Percentiles rank a stretch among this genome's conserved stretches.
Conservation (phyloP, 2,329 filamentous ascomycete species). For the Magnaporthiopsis poae region DNA sequence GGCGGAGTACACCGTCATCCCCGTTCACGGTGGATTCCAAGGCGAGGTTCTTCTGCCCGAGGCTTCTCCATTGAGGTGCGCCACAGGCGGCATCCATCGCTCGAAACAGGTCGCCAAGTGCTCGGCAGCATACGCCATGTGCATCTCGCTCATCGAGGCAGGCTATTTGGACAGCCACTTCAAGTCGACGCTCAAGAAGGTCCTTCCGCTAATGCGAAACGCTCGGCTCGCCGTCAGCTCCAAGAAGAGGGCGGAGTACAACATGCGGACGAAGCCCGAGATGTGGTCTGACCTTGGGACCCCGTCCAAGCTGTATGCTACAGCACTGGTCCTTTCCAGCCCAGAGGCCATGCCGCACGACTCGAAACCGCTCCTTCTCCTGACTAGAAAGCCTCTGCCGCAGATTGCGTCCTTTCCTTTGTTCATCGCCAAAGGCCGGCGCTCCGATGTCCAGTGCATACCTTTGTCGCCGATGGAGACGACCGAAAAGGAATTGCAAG, state of each 20-base stretch:
- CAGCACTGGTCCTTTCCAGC: constrained; percentile 47
- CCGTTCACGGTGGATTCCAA: constrained; percentile 49
- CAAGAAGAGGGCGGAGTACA: constrained; percentile 64
- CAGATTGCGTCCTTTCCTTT: constrained; percentile 58
- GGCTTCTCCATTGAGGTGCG: constrained; percentile 58
- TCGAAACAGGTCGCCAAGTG: constrained; percentile 75
- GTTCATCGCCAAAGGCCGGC: constrained; percentile 56
- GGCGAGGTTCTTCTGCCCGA: constrained; percentile 74
- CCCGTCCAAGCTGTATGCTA: constrained; percentile 49
- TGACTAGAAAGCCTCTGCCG: constrained; percentile 60
- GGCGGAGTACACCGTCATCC: constrained; percentile 52
- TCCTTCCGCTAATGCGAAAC: constrained; percentile 74
- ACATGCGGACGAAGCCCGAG: constrained; percentile 68
- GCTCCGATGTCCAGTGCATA: constrained; percentile 46
- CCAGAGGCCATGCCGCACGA: constrained; percentile 46
- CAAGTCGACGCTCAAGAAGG: constrained; percentile 61
- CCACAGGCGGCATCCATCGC: constrained; percentile 50
- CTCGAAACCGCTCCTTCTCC: constrained; percentile 56
- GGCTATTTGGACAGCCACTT: constrained; percentile 65
- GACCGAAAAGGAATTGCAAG: constrained; percentile 33
- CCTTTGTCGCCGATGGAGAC: constrained; percentile 37
- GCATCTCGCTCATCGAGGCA: constrained; percentile 55
- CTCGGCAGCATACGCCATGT: constrained; percentile 79
- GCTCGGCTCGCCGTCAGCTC: constrained; percentile 71
- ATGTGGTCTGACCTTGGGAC: constrained; percentile 51